Conservation (phyloP, 192 early-diverging fungal genomes). For the Helicostylum pulchrum region DNA sequence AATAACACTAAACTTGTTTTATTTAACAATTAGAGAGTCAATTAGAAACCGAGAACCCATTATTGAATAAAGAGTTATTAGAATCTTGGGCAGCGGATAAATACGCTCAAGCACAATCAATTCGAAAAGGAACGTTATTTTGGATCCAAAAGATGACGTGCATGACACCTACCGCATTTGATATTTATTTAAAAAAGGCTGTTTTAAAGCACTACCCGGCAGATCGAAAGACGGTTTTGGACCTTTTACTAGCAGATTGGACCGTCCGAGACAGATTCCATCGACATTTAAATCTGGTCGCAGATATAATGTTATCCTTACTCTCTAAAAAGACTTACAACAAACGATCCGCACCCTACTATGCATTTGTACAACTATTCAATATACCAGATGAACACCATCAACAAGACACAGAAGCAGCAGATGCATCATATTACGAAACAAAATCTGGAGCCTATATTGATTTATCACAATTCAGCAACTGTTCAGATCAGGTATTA, state of each 20-base stretch:
- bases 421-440: slow-evolving; percentile 8
- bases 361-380: slow-evolving; percentile 24
- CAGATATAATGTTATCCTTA: slow-evolving; percentile 1
- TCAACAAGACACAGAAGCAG: background rate
- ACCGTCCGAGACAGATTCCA: slow-evolving; percentile 10
- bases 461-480: slow-evolving; percentile 7
- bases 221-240: slow-evolving; percentile 21
- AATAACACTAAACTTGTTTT: background rate
- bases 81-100: background rate
- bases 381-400: slow-evolving; percentile 6
- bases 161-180: slow-evolving; percentile 11
- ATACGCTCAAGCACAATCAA: background rate
- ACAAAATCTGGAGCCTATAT: slow-evolving; percentile 21
- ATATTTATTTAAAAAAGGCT: slow-evolving; percentile 13
- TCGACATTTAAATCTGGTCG: slow-evolving; percentile 1
- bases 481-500: background rate
- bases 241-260: slow-evolving; percentile 25
- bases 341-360: slow-evolving; percentile 18
- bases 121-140: slow-evolving; percentile 10
- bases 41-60: slow-evolving; percentile 12
- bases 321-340: slow-evolving; percentile 14
- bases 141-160: slow-evolving; percentile 17
- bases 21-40: background rate
- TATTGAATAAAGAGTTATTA: background rate
- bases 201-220: slow-evolving; percentile 23